phyloP scores from a whole-genome alignment of 805 yeast genomes.

The Suhomyces pyralidae region DNA sequence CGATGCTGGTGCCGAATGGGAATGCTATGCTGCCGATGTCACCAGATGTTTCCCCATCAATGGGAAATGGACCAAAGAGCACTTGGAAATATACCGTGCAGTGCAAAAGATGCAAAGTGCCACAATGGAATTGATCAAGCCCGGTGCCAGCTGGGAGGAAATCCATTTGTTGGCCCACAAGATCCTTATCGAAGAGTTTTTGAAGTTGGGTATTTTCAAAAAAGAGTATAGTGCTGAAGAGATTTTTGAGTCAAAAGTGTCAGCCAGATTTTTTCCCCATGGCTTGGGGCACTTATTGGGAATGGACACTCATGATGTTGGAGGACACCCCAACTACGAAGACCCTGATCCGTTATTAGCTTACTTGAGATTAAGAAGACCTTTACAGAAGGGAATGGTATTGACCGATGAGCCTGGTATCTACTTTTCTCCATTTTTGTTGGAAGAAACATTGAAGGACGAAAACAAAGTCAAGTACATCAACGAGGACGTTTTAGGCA shows the following conservation, averaged over 20 bases:
- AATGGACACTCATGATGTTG: conserved; percentile 95
- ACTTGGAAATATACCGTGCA: conserved; percentile 72
- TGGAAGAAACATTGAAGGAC: conserved; percentile 57
- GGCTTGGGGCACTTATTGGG: conserved; percentile 94
- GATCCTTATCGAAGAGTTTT: conserved; percentile 67
- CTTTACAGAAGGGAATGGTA: conserved; percentile 71
- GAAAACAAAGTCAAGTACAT: conserved; percentile 55
- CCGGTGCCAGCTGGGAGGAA: conserved; percentile 85
- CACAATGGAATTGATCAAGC: conserved; percentile 69
- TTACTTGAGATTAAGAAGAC: conserved; percentile 79
- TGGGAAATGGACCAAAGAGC: conserved; percentile 89
- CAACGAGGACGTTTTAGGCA: conserved; percentile 61
- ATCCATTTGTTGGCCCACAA: conserved; percentile 78
- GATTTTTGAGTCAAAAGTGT: conserved; percentile 63
- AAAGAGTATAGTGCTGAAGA: conserved; percentile 54
- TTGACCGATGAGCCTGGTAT: conserved; percentile 95
- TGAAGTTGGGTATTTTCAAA: conserved; percentile 73
- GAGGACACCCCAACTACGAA: conserved; percentile 79
- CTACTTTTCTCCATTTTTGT: conserved; percentile 81
- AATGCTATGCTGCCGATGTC: conserved; percentile 87
- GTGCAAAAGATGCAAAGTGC: conserved; percentile 80
- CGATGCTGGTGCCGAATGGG: conserved; percentile 98
- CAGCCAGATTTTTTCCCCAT: conserved; percentile 87
- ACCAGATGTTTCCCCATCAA: conserved; percentile 91
- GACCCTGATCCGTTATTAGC: conserved; percentile 76